Conservation (phyloP, 169 alveolate species). For the Theileria sp. region DNA sequence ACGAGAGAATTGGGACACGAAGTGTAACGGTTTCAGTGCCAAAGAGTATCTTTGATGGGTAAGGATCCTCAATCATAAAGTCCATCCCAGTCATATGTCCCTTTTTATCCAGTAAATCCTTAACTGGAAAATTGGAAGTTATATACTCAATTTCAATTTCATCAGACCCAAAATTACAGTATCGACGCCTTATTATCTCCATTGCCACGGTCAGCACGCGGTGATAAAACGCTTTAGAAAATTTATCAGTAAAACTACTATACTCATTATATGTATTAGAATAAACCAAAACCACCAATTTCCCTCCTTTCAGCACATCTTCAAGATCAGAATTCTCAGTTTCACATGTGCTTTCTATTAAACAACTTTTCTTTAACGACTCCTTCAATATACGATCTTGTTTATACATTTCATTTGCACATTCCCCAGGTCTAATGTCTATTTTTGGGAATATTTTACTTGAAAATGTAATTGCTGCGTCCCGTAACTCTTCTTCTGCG, state of each 20-base stretch:
- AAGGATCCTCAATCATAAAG: not conserved
- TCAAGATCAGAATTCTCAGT: not conserved
- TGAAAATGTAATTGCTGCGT: conserved; percentile 23
- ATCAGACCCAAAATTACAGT: not conserved
- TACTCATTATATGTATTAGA: not conserved
- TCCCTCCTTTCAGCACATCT: not conserved
- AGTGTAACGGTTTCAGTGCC: not conserved
- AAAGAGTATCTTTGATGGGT: not conserved
- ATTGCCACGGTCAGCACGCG: not conserved
- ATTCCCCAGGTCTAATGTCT: conserved; percentile 14
- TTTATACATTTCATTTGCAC: not conserved
- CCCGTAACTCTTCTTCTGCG: not conserved
- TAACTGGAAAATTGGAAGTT: not conserved
- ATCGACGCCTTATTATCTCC: not conserved
- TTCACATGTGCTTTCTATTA: not conserved
- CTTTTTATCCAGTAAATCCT: not conserved
- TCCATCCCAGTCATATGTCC: not conserved
- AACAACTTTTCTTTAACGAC: not conserved
- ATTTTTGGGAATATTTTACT: conserved; percentile 47
- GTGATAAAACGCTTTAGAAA: not conserved
- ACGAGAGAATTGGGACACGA: not conserved
- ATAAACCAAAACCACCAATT: not conserved
- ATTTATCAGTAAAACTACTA: not conserved
- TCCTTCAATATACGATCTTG: too few species aligned
- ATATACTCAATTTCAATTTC: not conserved